phyloP scores from a whole-genome alignment of 129 eudicot genomes.

The Saussurea involucrata region DNA sequence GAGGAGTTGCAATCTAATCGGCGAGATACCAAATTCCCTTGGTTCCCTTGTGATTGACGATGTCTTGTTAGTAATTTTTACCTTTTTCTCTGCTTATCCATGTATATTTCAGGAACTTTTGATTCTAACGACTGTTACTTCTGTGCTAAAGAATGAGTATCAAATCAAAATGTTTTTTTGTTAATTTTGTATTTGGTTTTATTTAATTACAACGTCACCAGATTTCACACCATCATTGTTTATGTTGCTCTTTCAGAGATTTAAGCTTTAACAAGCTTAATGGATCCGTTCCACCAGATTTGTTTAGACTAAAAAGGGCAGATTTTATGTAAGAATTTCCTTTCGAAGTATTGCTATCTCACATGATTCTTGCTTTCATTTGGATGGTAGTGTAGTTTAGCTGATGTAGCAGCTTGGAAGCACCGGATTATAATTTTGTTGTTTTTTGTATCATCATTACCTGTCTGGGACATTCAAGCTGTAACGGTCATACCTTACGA shows the following conservation, averaged over 20 bases:
- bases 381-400: too few species aligned
- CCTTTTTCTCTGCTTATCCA: not conserved
- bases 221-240: not conserved
- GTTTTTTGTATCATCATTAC: too few species aligned
- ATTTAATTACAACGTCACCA: not conserved
- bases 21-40: constrained; percentile 35
- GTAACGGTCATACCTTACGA: not conserved
- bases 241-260: too few species aligned
- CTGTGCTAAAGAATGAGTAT: not conserved
- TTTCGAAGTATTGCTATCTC: not conserved
- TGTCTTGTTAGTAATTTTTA: constrained; percentile 39
- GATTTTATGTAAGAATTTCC: constrained; percentile 33
- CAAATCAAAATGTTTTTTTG: not conserved
- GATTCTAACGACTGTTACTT: not conserved
- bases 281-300: constrained; percentile 35
- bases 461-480: too few species aligned
- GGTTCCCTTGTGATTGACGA: constrained; percentile 19
- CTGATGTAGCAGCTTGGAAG: too few species aligned
- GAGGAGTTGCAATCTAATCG: constrained; percentile 65
- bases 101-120: not conserved
- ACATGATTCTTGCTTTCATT: not conserved
- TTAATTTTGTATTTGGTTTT: not conserved
- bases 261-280: constrained; percentile 53
- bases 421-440: too few species aligned
- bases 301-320: not conserved